These are phyloP conservation scores for Acanthamoeba royreba DNA, from an alignment of 208 protist species.

Conservation along the genomic window DNA sequence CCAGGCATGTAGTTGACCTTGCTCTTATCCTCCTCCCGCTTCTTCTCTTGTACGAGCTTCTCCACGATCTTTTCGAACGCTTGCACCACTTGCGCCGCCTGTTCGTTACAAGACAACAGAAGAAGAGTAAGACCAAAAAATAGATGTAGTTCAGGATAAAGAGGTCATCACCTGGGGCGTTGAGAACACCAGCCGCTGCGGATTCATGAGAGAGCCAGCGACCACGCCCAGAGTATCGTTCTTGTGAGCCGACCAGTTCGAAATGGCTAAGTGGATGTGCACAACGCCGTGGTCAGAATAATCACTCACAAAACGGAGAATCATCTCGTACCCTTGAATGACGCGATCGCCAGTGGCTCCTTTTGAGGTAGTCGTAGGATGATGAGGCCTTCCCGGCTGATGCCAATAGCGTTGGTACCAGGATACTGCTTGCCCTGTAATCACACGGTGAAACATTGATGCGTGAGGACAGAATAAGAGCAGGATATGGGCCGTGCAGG, in stretches of 20 bases:
- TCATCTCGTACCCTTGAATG: neutral
- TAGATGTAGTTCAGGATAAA: neutral
- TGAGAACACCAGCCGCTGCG: neutral
- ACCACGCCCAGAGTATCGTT: neutral
- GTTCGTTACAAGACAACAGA: neutral
- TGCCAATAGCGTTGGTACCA: neutral
- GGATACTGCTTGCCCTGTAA: neutral
- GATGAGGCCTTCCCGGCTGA: neutral
- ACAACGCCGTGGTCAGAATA: neutral
- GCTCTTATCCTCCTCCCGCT: neutral
- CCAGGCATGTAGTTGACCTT: slow-evolving; percentile 4
- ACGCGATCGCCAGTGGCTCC: neutral
- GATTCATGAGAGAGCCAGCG: slow-evolving; percentile 1
- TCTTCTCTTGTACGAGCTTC: neutral
- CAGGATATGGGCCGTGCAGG: neutral
- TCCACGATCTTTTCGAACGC: neutral
- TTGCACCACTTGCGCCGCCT: neutral
- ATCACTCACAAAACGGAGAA: neutral
- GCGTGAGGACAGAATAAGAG: neutral
- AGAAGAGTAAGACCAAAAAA: neutral
- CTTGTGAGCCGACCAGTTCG: neutral
- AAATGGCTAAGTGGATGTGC: neutral
- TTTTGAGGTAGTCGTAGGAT: slow-evolving; percentile 9
- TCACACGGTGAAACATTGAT: neutral
- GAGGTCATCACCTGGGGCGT: neutral